Base-by-base conservation (phyloP, 2,329 filamentous ascomycete genomes). In the Teratosphaeria pseudoeucalypti region DNA sequence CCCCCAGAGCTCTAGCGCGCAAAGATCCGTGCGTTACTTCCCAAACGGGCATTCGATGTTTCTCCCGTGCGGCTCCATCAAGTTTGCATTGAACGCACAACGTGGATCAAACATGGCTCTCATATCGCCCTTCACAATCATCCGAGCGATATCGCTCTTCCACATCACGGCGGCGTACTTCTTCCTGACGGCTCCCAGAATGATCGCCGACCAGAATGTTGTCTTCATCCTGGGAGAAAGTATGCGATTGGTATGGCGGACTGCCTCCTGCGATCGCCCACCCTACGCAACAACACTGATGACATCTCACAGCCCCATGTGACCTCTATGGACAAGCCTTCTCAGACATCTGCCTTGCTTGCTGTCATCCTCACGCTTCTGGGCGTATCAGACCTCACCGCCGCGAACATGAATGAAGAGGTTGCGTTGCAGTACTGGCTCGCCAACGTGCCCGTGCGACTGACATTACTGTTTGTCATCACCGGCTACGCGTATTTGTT, bases 151-250 rank as follows among this genome's bases (percentile, higher is more conserved):
- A 66, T 88, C 88, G 66, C 82, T 95, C 71, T 90, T 94, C 78
- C 89, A 96, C 76, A 75, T 96, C 64, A 89, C 89, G 6, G 79
- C 94, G 55, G 90, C 86, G 68, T 91, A 87, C 75, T 90, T 94
- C 78, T 87, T 96, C 76, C 80, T 95, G 68, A 87, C 84, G 52
- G 85, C 81, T 60, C 92, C 92, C 6, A 76, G 78, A 62, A 80
- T 82, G 52, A 80, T 96, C 67, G 85, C 88, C 55, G 87, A 92
- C 70, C 90, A 95, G 69, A 85, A 87, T 57, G 74, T 95, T 26
- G 89, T 96, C 55, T 89, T 85, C 66, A 82, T 96, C 34, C 77
- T 96, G 29, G 90, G 90, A 58, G 88, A 95, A 74, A 85, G 89
- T 57, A 89, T 95, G 85, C 84, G 86, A 66, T 82, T 96, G 72